A percentile compares a stretch with the other conserved stretches of the same genome.
Evolutionary conservation across 2,329 filamentous ascomycete genomes (phyloP).

Genomic region (Lecanicillium sp.): DNA sequence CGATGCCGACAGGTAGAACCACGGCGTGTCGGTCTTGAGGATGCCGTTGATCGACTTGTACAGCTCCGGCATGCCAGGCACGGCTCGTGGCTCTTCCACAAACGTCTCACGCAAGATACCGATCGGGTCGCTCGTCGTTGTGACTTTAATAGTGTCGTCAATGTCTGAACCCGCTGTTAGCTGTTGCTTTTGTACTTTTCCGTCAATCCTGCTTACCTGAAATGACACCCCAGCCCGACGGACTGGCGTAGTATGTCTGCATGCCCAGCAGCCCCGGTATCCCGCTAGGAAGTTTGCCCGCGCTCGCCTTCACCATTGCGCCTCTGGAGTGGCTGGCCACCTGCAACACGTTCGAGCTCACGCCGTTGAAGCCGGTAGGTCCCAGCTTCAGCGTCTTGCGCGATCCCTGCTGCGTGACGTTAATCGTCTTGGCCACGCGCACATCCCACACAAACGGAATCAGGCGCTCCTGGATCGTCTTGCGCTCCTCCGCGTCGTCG

Average conservation of each 20-base stretch:
- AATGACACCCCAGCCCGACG: conserved; percentile 77
- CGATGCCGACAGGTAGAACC: conserved; percentile 90
- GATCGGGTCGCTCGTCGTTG: conserved; percentile 70
- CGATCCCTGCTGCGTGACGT: conserved; percentile 49
- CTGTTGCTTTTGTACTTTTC: background rate
- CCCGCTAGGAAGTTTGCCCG: conserved; percentile 41
- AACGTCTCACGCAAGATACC: conserved; percentile 84
- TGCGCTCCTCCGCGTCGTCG: conserved; percentile 50
- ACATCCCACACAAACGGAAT: conserved; percentile 74
- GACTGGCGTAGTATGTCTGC: conserved; percentile 67
- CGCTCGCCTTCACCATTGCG: conserved; percentile 38
- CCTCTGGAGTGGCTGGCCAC: conserved; percentile 45
- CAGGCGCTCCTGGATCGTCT: conserved; percentile 61
- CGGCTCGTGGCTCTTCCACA: conserved; percentile 63
- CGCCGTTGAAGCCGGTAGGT: conserved; percentile 65
- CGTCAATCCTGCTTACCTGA: conserved; percentile 49
- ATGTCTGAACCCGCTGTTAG: conserved; percentile 52
- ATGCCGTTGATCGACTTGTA: conserved; percentile 64
- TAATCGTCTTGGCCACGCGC: conserved; percentile 61
- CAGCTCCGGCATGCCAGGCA: conserved; percentile 72
- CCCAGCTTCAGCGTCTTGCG: conserved; percentile 49
- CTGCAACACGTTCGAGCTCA: conserved; percentile 57
- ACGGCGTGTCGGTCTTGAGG: conserved; percentile 68
- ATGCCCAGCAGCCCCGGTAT: conserved; percentile 53
- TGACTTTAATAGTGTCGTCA: conserved; percentile 89